Conservation (phyloP, 371 early-diverging fungal genomes). For the Mortierella sp. region DNA sequence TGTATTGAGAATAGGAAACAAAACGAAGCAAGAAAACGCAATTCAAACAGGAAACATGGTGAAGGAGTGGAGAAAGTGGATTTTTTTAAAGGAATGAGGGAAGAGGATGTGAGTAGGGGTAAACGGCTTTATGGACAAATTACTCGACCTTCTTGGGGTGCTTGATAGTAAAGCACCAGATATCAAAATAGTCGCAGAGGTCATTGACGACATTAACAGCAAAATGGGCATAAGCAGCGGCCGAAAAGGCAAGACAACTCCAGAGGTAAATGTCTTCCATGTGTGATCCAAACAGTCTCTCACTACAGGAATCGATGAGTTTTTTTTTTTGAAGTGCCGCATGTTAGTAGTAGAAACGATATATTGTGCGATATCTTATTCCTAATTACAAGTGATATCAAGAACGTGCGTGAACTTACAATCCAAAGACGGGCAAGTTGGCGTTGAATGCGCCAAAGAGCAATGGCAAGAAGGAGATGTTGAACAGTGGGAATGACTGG, state of each 20-base stretch:
- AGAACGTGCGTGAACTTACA: no score
- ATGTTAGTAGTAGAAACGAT: no score
- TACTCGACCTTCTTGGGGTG: slow-evolving; percentile 61
- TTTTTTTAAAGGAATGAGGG: not conserved
- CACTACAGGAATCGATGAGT: no score
- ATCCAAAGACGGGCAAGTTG: slow-evolving; percentile 62
- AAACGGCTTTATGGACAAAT: not conserved
- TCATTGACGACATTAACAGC: slow-evolving; percentile 79
- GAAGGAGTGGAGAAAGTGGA: not conserved
- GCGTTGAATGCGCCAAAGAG: slow-evolving; percentile 77
- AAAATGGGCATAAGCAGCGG: slow-evolving; percentile 76
- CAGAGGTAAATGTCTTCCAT: slow-evolving; percentile 67
- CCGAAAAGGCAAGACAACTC: slow-evolving; percentile 63
- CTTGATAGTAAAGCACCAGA: slow-evolving; percentile 87
- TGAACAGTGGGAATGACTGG: slow-evolving; percentile 79
- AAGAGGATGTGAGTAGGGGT: not conserved
- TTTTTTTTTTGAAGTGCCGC: no score
- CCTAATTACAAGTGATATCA: no score
- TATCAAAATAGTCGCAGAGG: slow-evolving; percentile 86
- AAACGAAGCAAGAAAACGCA: not conserved
- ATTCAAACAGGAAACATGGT: no score
- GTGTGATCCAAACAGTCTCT: slow-evolving; percentile 55
- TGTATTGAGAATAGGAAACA: not conserved
- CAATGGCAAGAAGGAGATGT: slow-evolving; percentile 70
- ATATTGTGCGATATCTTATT: no score